Evolutionary conservation across 2,329 filamentous ascomycete species (phyloP), one percentile per base, ranked within the genome.

Genomic region (Colletotrichum zoysiae): DNA sequence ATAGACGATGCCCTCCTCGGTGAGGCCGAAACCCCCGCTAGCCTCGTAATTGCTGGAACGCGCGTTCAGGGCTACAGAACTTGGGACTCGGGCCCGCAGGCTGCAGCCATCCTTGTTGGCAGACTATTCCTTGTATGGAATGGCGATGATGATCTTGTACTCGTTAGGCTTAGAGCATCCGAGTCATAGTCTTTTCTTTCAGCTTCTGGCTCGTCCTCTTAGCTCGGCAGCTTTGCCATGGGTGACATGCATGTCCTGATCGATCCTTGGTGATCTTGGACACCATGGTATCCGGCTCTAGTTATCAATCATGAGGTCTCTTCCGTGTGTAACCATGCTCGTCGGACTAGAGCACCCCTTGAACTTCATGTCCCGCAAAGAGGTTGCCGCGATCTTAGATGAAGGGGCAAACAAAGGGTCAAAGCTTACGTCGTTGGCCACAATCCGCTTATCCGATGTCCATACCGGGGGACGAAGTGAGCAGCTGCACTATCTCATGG

Each of bases 271-370:
- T 88, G 71, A 91, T 87, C 44, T 83, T 85, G 1, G 89, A 89
- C 2, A 87, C 87, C 87, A 91, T 90, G 60, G 78, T 18, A 11
- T 84, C 78, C 87, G 91, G 75, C 91, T 82, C 33, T 88, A 85
- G 0, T 88, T 88, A 74, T 92, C 84, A 30, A 90, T 82, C 70
- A 90, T 88, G 77, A 90, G 90, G 77, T 90, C 12, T 85, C 84
- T 73, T 90, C 87, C 63, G 83, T 79, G 74, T 83, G 88, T 83
- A 88, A 71, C 75, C 23, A 6, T 26, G 5, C 14, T 26, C 76
- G 12, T 84, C 80, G 71, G 91, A 74, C 89, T 86, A 70, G 90
- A 90, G 76, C 90, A 90, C 18, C n/a, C 50, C 62, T 33, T 40
- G 30, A 7, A 33, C 33, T 26, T 51, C 5, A 51, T 8, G 20